Evolutionary conservation across 2,329 filamentous ascomycete species (phyloP).

Genomic region (Plectosphaerella plurivora): DNA sequence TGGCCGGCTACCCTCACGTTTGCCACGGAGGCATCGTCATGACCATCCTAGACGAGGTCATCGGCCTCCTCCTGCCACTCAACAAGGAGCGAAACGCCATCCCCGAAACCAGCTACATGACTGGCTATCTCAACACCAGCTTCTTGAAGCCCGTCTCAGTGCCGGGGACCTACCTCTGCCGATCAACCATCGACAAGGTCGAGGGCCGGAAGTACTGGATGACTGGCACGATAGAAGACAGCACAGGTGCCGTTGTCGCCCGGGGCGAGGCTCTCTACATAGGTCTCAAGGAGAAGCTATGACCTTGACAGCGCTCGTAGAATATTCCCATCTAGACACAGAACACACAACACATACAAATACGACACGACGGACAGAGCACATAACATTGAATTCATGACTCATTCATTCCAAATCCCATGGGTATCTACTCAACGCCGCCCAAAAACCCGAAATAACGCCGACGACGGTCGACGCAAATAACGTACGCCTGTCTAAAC

Average conservation of each 20-base stretch:
- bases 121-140: conserved; percentile 27
- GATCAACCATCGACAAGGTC: conserved; percentile 22
- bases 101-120: conserved; percentile 23
- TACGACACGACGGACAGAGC: conserved; percentile 15
- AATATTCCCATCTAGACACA: conserved; percentile 5
- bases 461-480: not conserved
- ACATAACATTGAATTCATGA: conserved; percentile 12
- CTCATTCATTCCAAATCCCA: not conserved
- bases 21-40: conserved; percentile 32
- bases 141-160: conserved; percentile 26
- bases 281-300: conserved; percentile 8
- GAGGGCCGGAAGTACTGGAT: conserved; percentile 30
- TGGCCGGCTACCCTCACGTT: conserved; percentile 25
- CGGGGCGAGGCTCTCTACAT: conserved; percentile 15
- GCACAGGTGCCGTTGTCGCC: conserved; percentile 22
- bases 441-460: not conserved
- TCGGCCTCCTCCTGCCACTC: conserved; percentile 28
- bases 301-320: not conserved
- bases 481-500: not conserved
- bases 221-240: conserved; percentile 24
- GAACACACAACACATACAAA: conserved; percentile 13
- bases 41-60: conserved; percentile 31
- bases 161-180: conserved; percentile 24
- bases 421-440: conserved; percentile 3
- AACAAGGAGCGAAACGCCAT: conserved; percentile 24